These are phyloP conservation scores for Macadamia tetraphylla DNA, from an alignment of 164 flowering plant genomes.

Conservation along the genomic window DNA sequence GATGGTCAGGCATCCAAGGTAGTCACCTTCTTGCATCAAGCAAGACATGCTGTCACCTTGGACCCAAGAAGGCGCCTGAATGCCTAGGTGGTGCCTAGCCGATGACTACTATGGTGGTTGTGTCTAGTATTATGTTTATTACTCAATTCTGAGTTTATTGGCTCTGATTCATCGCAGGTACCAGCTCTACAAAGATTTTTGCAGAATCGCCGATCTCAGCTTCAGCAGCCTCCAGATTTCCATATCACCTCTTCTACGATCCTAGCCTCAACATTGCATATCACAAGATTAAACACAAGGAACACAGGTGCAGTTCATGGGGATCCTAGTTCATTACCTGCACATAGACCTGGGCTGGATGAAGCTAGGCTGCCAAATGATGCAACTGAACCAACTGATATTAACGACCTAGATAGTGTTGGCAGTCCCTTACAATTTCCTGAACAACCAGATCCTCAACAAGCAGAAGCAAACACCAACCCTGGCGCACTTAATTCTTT, in stretches of 20 bases:
- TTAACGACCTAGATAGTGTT: slow-evolving; percentile 17
- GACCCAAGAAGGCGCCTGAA: no score
- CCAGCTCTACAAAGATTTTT: slow-evolving; percentile 90
- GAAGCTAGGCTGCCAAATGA: slow-evolving; percentile 23
- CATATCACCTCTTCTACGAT: slow-evolving; percentile 88
- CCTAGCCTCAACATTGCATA: slow-evolving; percentile 93
- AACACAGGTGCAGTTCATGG: slow-evolving; percentile 33
- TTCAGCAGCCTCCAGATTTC: slow-evolving; percentile 85
- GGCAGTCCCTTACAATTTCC: slow-evolving; percentile 33
- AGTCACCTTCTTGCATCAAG: no score
- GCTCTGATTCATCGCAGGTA: slow-evolving; percentile 39
- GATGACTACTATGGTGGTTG: no score
- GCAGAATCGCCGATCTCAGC: slow-evolving; percentile 65
- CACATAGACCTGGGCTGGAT: slow-evolving; percentile 26
- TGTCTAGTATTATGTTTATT: no score
- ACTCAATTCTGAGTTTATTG: neutral
- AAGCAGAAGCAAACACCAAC: slow-evolving; percentile 37
- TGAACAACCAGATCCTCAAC: slow-evolving; percentile 34
- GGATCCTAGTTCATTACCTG: slow-evolving; percentile 33
- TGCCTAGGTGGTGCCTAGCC: no score
- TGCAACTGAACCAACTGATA: slow-evolving; percentile 23
- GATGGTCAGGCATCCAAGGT: no score
- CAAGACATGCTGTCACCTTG: no score
- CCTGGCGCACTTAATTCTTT: slow-evolving; percentile 60
- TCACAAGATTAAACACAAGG: slow-evolving; percentile 76